These are phyloP conservation scores for Shiraia bambusicola DNA, from an alignment of 2,329 filamentous ascomycete genomes.

Conservation along the genomic window DNA sequence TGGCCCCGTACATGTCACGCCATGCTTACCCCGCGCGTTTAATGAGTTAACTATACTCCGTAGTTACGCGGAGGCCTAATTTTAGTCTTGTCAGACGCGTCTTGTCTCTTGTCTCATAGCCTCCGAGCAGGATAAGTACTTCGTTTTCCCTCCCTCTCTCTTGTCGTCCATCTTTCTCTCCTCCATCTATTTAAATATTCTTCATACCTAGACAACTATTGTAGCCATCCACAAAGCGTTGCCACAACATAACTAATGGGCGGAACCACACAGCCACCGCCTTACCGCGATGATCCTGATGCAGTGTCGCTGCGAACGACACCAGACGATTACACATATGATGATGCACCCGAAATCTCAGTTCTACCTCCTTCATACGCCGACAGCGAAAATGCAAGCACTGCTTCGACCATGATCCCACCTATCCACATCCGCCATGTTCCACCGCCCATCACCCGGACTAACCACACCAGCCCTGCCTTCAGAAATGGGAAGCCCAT, in stretches of 20 bases:
- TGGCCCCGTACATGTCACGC: too few species aligned
- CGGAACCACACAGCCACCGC: slow-evolving; percentile 19
- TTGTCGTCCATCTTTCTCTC: slow-evolving; percentile 1
- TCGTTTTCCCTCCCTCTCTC: slow-evolving; percentile 5
- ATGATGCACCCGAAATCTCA: slow-evolving; percentile 38
- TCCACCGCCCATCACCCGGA: slow-evolving; percentile 29
- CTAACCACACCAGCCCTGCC: slow-evolving; percentile 25
- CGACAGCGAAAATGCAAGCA: slow-evolving; percentile 32
- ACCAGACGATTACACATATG: slow-evolving; percentile 41
- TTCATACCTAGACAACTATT: background rate
- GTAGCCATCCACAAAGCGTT: background rate
- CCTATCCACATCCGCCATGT: slow-evolving; percentile 30
- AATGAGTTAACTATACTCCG: too few species aligned
- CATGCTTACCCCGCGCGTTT: too few species aligned
- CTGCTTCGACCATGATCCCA: slow-evolving; percentile 7
- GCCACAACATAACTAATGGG: slow-evolving; percentile 28
- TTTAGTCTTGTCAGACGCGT: slow-evolving; percentile 21
- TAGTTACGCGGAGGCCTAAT: slow-evolving; percentile 28
- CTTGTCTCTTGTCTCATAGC: slow-evolving; percentile 26
- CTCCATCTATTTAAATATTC: background rate
- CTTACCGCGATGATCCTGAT: slow-evolving; percentile 42
- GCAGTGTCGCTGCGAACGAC: slow-evolving; percentile 44
- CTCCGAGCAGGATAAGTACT: slow-evolving; percentile 13
- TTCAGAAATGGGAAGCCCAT: slow-evolving; percentile 32
- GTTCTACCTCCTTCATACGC: slow-evolving; percentile 40